Percentiles rank a stretch among this genome's conserved stretches.
These are phyloP conservation scores for Macrolepiota dolichaula DNA, from an alignment of 768 basidiomycete genomes.

Conservation along the genomic window DNA sequence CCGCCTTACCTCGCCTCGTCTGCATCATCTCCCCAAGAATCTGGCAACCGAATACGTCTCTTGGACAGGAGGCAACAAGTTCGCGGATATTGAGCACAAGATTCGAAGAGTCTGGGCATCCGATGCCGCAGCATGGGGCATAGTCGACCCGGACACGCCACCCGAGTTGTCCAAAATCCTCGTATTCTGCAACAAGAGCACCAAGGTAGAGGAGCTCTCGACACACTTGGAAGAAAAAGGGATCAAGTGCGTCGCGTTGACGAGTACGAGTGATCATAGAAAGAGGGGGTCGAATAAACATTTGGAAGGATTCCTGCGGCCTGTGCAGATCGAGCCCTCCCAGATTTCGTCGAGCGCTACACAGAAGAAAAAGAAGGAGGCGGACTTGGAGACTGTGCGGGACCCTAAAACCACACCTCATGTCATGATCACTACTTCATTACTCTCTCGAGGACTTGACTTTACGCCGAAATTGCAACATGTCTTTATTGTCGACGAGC, in stretches of 20 bases:
- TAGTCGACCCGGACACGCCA: constrained; percentile 17
- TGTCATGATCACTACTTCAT: constrained; percentile 85
- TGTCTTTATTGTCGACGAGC: constrained; percentile 86
- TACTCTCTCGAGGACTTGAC: constrained; percentile 88
- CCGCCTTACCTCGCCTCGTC: constrained; percentile 76
- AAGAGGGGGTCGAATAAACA: constrained; percentile 71
- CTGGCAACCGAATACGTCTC: constrained; percentile 70
- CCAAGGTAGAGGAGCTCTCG: constrained; percentile 62
- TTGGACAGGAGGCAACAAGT: constrained; percentile 79
- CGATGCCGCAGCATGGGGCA: constrained; percentile 38
- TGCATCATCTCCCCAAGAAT: constrained; percentile 73
- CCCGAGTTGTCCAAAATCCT: constrained; percentile 60
- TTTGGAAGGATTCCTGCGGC: constrained; percentile 69
- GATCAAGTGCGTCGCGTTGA: constrained; percentile 62
- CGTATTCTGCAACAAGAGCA: constrained; percentile 79
- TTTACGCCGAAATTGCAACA: constrained; percentile 75
- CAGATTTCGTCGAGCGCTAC: constrained; percentile 7
- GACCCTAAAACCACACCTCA: constrained; percentile 43
- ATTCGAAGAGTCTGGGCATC: constrained; percentile 74
- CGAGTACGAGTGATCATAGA: constrained; percentile 56
- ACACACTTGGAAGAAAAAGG: constrained; percentile 55
- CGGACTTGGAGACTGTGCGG: constrained; percentile 10
- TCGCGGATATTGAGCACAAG: constrained; percentile 74
- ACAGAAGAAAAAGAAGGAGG: constrained; percentile 1
- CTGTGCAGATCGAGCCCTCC: constrained; percentile 8